Evolutionary conservation across 306 rosid species (phyloP).

Genomic region (Vigna radiata): DNA sequence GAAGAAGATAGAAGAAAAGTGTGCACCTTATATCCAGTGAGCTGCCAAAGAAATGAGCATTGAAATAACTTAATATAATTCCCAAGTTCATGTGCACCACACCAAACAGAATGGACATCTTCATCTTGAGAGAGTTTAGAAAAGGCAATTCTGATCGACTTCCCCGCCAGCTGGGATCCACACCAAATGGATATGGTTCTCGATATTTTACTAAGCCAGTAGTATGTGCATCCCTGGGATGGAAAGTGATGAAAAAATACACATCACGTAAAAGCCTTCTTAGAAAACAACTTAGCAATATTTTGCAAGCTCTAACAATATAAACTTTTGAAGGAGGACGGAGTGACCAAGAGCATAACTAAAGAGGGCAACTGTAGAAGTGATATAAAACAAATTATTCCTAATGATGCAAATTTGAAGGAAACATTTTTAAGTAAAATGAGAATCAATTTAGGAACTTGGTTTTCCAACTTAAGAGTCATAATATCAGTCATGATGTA

Average conservation of each 20-base stretch:
- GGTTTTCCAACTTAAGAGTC: background rate
- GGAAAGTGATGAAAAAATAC: conserved; percentile 35
- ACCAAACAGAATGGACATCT: conserved; percentile 86
- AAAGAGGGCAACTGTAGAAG: background rate
- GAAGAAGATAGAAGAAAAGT: conserved; percentile 32
- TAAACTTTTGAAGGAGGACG: background rate
- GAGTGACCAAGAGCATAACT: background rate
- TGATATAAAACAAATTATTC: background rate
- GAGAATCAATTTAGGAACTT: conserved; percentile 2
- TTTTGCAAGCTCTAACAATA: background rate
- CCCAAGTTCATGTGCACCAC: conserved; percentile 90
- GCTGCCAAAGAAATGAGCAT: conserved; percentile 73
- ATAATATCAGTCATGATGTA: background rate
- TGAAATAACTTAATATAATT: conserved; percentile 81
- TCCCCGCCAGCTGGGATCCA: conserved; percentile 98
- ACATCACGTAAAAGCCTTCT: conserved; percentile 23
- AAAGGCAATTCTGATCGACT: conserved; percentile 87
- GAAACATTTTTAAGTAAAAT: background rate
- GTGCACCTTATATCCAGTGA: conserved; percentile 75
- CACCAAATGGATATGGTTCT: conserved; percentile 90
- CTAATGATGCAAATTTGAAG: background rate
- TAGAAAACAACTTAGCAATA: conserved; percentile 8
- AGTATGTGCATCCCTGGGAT: conserved; percentile 71
- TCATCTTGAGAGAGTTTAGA: conserved; percentile 91
- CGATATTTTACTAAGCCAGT: conserved; percentile 73